Percentiles rank a stretch among this genome's conserved stretches.
Evolutionary conservation across 2,329 filamentous ascomycete genomes (phyloP).

Genomic region (Aspergillus uvarum): DNA sequence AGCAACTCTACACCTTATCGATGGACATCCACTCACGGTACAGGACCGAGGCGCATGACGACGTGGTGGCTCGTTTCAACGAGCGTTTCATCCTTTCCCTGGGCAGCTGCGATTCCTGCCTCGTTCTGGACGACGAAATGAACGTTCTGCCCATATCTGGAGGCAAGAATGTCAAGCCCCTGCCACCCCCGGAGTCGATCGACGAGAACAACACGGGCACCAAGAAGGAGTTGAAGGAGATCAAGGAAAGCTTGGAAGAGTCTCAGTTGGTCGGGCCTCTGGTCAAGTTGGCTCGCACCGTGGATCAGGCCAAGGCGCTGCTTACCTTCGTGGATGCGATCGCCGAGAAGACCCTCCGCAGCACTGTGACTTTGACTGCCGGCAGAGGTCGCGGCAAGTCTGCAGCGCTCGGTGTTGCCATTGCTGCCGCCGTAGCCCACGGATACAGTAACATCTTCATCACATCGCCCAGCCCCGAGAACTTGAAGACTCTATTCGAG

Average conservation of each 20-base stretch:
- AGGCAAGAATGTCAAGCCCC: conserved; percentile 79
- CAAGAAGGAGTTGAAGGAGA: conserved; percentile 72
- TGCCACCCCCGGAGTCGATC: conserved; percentile 74
- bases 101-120: conserved; percentile 89
- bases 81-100: conserved; percentile 94
- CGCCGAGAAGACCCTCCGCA: conserved; percentile 89
- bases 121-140: conserved; percentile 96
- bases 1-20: conserved; percentile 91
- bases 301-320: conserved; percentile 95
- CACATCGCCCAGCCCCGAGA: conserved; percentile 94
- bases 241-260: conserved; percentile 85
- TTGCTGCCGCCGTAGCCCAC: conserved; percentile 90
- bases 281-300: conserved; percentile 80
- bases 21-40: conserved; percentile 99
- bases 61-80: conserved; percentile 95
- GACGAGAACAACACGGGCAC: conserved; percentile 69
- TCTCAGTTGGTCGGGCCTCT: conserved; percentile 83
- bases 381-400: conserved; percentile 96
- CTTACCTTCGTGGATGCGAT: conserved; percentile 96
- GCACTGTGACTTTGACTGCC: conserved; percentile 89
- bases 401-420: conserved; percentile 87
- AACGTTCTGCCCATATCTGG: conserved; percentile 97
- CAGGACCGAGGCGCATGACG: conserved; percentile 90
- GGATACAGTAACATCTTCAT: conserved; percentile 99
- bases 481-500: conserved; percentile 96